Evolutionary conservation across 1,139 yeast genomes (phyloP).

Genomic region (Suhomyces bribrorum): DNA sequence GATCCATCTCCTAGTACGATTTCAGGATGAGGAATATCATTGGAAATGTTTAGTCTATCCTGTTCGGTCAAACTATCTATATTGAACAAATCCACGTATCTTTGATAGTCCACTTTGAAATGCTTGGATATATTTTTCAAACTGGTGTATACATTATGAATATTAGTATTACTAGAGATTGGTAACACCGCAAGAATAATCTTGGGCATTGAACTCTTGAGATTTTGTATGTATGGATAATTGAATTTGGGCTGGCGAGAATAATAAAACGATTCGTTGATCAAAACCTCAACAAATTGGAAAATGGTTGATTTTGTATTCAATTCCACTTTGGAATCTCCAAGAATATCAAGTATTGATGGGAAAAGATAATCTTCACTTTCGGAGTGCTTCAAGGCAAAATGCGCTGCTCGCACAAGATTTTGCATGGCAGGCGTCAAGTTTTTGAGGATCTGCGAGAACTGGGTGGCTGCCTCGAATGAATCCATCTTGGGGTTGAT

Average conservation of each 20-base stretch:
- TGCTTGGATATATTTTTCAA: constrained; percentile 41
- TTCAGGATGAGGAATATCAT: constrained; percentile 38
- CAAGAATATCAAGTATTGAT: constrained; percentile 67
- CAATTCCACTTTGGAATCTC: constrained; percentile 47
- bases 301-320: constrained; percentile 67
- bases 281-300: constrained; percentile 65
- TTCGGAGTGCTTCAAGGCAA: constrained; percentile 59
- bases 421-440: constrained; percentile 65
- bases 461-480: constrained; percentile 73
- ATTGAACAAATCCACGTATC: constrained; percentile 29
- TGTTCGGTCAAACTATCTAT: constrained; percentile 33
- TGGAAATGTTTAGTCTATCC: constrained; percentile 37
- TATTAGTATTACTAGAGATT: constrained; percentile 49
- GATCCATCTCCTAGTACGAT: constrained; percentile 25
- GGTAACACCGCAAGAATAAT: constrained; percentile 56
- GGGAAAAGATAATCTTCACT: constrained; percentile 73
- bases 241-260: constrained; percentile 35
- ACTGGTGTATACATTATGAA: constrained; percentile 44
- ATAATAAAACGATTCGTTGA: constrained; percentile 37
- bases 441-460: constrained; percentile 58
- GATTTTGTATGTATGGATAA: constrained; percentile 50
- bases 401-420: constrained; percentile 57
- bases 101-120: constrained; percentile 32
- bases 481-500: constrained; percentile 76
- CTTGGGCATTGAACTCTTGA: constrained; percentile 43